Conservation (phyloP, 1,139 yeast genomes). For the Kodamaea plutei region DNA sequence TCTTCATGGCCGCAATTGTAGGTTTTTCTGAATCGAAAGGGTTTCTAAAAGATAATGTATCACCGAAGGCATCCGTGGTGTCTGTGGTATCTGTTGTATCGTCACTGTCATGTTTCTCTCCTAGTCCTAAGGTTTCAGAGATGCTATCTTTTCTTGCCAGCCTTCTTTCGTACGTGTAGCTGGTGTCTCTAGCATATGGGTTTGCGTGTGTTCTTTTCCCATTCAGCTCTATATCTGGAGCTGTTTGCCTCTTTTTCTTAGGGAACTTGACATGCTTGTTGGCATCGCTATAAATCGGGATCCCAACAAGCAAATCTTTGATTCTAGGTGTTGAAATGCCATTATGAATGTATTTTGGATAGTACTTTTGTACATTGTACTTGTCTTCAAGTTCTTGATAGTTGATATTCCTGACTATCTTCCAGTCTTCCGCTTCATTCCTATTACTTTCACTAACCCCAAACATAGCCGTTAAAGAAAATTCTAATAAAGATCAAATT, state of each 20-base stretch:
- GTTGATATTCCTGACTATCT: constrained; percentile 22
- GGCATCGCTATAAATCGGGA: constrained; percentile 41
- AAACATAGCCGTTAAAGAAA: constrained; percentile 3
- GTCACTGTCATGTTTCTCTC: constrained; percentile 4
- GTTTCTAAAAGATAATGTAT: constrained; percentile 8
- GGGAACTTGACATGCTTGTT: constrained; percentile 31
- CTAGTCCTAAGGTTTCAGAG: background rate
- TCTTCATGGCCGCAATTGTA: background rate
- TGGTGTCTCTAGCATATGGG: constrained; percentile 5
- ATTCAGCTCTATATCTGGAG: constrained; percentile 7
- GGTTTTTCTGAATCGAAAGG: constrained; percentile 5
- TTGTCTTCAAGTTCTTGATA: constrained; percentile 36
- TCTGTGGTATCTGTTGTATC: constrained; percentile 1
- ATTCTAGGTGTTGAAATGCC: constrained; percentile 36
- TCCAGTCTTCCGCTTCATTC: constrained; percentile 3
- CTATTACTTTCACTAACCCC: constrained; percentile 3
- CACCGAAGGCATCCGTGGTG: constrained; percentile 7
- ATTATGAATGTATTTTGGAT: constrained; percentile 40
- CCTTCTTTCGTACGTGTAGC: constrained; percentile 6
- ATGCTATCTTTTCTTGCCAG: constrained; percentile 7
- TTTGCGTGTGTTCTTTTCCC: constrained; percentile 8
- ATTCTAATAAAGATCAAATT: no score
- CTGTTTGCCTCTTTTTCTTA: constrained; percentile 12
- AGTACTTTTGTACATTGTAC: constrained; percentile 36
- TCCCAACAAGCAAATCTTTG: constrained; percentile 31